A percentile compares a stretch with the other conserved stretches of the same genome.
Conservation (phyloP, 768 basidiomycete genomes). For the Psilocybe azurescens region DNA sequence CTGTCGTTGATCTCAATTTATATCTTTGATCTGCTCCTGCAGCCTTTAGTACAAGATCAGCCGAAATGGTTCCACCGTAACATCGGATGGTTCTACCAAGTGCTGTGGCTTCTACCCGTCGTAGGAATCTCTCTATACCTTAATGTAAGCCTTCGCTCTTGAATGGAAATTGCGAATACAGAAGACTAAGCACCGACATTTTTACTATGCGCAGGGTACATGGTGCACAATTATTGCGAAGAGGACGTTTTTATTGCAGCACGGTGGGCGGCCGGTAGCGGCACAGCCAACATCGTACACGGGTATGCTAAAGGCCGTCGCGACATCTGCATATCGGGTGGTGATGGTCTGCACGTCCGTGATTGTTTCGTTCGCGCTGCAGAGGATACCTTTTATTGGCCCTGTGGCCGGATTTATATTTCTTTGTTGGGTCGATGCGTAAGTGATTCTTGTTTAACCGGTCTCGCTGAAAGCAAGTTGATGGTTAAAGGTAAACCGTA, state of each 20-base stretch:
- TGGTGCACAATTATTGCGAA: constrained; percentile 83
- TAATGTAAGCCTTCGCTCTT: constrained; percentile 60
- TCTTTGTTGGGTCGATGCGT: constrained; percentile 89
- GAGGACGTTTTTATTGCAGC: constrained; percentile 72
- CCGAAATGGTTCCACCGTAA: constrained; percentile 74
- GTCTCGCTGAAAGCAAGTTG: not conserved
- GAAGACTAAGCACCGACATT: not conserved
- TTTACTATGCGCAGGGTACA: constrained; percentile 52
- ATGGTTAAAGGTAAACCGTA: constrained; percentile 30
- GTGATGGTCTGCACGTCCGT: constrained; percentile 85
- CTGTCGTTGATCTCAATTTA: constrained; percentile 77
- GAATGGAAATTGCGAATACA: not conserved
- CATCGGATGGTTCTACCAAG: constrained; percentile 76
- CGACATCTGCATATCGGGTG: constrained; percentile 80
- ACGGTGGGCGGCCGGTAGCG: constrained; percentile 62
- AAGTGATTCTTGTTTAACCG: constrained; percentile 41
- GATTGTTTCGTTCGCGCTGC: constrained; percentile 66
- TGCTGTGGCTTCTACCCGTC: constrained; percentile 82
- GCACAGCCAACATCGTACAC: constrained; percentile 65
- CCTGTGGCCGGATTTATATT: constrained; percentile 67
- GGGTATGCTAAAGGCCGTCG: constrained; percentile 74
- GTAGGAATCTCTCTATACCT: constrained; percentile 79
- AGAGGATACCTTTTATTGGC: constrained; percentile 70
- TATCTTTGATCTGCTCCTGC: constrained; percentile 73
- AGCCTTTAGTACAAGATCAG: constrained; percentile 66